Evolutionary conservation across 345 rosid genomes (phyloP).

Genomic region (Clausena lansium): DNA sequence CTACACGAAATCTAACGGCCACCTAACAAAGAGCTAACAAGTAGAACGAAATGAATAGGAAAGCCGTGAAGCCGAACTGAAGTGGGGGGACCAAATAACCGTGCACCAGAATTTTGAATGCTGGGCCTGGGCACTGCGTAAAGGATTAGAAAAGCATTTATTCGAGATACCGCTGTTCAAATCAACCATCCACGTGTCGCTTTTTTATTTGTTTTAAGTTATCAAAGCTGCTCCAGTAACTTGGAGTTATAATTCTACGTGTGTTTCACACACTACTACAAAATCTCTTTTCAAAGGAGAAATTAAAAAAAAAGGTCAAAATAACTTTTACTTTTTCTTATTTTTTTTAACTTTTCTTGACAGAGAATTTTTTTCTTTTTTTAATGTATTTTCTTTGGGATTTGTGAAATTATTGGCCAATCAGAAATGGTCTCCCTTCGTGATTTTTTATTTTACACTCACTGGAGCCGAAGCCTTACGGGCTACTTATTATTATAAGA

Average conservation of each 20-base stretch:
- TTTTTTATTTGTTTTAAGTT: background rate
- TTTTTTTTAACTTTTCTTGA: constrained; percentile 1
- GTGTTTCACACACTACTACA: background rate
- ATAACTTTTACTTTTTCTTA: background rate
- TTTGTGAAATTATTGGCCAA: constrained; percentile 22
- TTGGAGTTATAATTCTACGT: background rate
- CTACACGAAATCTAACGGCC: background rate
- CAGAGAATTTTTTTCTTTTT: background rate
- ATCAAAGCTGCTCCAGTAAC: constrained; percentile 8
- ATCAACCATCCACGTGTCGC: constrained; percentile 15
- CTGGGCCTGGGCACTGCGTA: constrained; percentile 10
- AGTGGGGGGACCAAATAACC: background rate
- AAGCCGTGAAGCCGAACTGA: constrained; percentile 21
- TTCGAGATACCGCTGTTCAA: background rate
- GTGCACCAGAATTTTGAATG: constrained; percentile 24
- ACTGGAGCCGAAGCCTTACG: background rate
- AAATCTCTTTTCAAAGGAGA: background rate
- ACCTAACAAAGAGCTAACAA: background rate
- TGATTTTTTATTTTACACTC: background rate
- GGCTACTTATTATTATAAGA: too few species aligned
- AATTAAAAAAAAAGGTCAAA: background rate
- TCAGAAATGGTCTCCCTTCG: constrained; percentile 5
- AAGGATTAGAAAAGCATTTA: constrained; percentile 27
- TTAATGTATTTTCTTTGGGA: background rate
- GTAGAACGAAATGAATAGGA: background rate